Conservation (phyloP, 495 filamentous ascomycete species). For the Tuber brumale region DNA sequence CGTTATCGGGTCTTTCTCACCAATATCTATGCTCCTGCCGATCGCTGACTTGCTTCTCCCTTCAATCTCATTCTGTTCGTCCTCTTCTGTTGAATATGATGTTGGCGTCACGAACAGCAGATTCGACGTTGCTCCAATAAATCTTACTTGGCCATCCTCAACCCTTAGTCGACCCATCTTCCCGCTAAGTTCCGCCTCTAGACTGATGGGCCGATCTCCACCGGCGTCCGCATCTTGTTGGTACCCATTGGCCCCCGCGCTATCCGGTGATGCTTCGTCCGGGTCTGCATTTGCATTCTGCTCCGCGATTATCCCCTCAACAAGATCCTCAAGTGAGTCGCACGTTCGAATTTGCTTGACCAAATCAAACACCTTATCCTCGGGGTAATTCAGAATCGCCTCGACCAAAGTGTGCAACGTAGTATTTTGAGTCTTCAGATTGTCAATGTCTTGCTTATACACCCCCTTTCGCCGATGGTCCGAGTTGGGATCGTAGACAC, state of each 20-base stretch:
- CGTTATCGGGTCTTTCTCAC: conserved; percentile 59
- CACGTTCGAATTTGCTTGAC: conserved; percentile 84
- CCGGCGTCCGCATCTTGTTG: conserved; percentile 42
- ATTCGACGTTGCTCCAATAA: conserved; percentile 92
- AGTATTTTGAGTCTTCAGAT: conserved; percentile 74
- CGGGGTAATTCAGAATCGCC: conserved; percentile 80
- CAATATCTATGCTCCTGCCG: conserved; percentile 45
- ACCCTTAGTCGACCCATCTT: conserved; percentile 88
- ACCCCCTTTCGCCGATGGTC: conserved; percentile 95
- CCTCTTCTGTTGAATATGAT: conserved; percentile 44
- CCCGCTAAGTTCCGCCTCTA: conserved; percentile 78
- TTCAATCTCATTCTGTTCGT: conserved; percentile 49
- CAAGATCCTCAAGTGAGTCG: conserved; percentile 84
- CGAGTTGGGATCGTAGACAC: conserved; percentile 90
- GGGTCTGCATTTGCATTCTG: conserved; percentile 35
- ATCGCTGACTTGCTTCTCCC: conserved; percentile 25
- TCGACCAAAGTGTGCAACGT: conserved; percentile 88
- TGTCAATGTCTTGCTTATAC: conserved; percentile 90
- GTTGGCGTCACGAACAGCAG: conserved; percentile 69
- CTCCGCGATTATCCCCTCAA: conserved; percentile 49
- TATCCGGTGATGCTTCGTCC: conserved; percentile 38
- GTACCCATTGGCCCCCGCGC: not conserved
- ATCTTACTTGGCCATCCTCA: conserved; percentile 83
- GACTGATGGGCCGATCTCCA: conserved; percentile 52
- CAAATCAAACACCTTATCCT: conserved; percentile 73